phyloP scores from a whole-genome alignment of 495 filamentous ascomycete genomes.

The Penicillium cataractarum region DNA sequence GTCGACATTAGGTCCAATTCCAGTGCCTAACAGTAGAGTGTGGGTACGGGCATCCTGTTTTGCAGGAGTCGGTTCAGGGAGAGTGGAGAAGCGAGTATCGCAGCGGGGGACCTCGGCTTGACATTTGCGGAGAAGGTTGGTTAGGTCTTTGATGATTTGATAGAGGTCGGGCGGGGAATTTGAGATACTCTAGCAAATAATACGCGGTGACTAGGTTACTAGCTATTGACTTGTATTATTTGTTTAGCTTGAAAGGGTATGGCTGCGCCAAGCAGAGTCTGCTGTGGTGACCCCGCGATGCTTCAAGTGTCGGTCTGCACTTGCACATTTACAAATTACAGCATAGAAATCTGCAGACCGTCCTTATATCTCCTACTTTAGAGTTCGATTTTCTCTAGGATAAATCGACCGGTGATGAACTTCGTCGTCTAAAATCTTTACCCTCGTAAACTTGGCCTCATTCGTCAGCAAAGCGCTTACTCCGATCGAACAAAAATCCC shows the following conservation, averaged over 20 bases:
- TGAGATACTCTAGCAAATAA: no score
- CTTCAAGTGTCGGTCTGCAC: not conserved
- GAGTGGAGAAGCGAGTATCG: not conserved
- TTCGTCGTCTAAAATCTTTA: not conserved
- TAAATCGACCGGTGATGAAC: not conserved
- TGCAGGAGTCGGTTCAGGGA: no score
- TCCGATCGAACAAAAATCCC: slow-evolving; percentile 1
- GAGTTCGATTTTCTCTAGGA: not conserved
- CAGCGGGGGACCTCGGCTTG: not conserved
- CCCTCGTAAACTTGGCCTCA: not conserved
- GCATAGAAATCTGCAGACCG: not conserved
- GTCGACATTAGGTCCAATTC: not conserved
- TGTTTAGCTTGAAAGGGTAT: no score
- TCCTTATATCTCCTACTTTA: not conserved
- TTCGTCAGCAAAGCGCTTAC: slow-evolving; percentile 1
- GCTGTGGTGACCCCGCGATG: not conserved
- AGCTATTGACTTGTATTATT: no score
- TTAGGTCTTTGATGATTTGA: not conserved
- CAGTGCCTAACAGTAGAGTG: not conserved
- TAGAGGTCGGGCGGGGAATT: no score
- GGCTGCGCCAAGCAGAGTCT: not conserved
- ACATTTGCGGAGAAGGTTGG: not conserved
- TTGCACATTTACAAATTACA: not conserved
- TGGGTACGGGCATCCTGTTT: not conserved
- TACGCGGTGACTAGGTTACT: no score